Evolutionary conservation across 2,329 filamentous ascomycete species (phyloP).

Genomic region (Paracorniculantispora psalliotae): DNA sequence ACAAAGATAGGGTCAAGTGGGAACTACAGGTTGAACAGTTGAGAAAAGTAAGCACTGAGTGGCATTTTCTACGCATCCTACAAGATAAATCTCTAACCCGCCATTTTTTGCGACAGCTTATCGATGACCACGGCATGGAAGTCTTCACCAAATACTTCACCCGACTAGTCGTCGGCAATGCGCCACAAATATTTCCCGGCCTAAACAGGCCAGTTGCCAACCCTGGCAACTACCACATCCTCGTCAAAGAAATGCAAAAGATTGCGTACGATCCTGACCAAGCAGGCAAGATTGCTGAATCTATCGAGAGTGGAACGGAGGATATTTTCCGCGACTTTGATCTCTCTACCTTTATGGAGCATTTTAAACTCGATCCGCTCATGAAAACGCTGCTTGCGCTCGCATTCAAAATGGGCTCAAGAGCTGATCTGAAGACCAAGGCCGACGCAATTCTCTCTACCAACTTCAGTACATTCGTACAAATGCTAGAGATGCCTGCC

Average conservation of each 20-base stretch:
- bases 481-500: conserved; percentile 64
- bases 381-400: conserved; percentile 83
- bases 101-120: conserved; percentile 55
- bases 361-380: conserved; percentile 87
- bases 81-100: neutral
- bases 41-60: conserved; percentile 62
- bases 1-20: conserved; percentile 86
- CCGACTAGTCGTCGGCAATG: conserved; percentile 86
- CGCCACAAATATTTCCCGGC: conserved; percentile 82
- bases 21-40: conserved; percentile 88
- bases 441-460: conserved; percentile 86
- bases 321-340: conserved; percentile 96
- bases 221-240: conserved; percentile 76
- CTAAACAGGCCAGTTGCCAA: conserved; percentile 68
- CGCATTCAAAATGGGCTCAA: conserved; percentile 79
- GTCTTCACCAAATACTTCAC: conserved; percentile 95
- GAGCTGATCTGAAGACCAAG: conserved; percentile 80
- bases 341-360: conserved; percentile 89
- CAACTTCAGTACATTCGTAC: conserved; percentile 71
- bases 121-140: conserved; percentile 99
- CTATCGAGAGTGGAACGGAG: conserved; percentile 83
- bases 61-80: conserved; percentile 14
- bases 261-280: conserved; percentile 75
- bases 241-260: conserved; percentile 81
- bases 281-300: conserved; percentile 86